Percentiles rank a stretch among this genome's conserved stretches.
phyloP scores from a whole-genome alignment of 2,329 filamentous ascomycete genomes.

The Cladosporium sphaerospermum region DNA sequence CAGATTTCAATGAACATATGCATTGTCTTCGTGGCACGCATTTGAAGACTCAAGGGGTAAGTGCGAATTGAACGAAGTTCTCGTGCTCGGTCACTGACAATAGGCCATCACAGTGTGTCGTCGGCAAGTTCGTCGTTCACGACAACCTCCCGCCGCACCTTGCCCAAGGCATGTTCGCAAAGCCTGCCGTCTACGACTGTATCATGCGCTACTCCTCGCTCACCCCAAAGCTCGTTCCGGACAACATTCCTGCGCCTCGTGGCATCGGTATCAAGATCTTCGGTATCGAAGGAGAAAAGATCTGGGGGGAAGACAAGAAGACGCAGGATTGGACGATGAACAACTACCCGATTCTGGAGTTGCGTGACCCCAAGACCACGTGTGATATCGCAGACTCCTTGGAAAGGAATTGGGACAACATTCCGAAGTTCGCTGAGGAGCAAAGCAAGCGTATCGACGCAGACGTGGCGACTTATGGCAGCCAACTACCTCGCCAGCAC shows the following conservation, averaged over 20 bases:
- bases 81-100: not conserved
- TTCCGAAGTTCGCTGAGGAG: slow-evolving; percentile 28
- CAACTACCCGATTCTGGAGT: slow-evolving; percentile 29
- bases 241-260: slow-evolving; percentile 32
- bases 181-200: slow-evolving; percentile 29
- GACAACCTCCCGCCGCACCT: slow-evolving; percentile 31
- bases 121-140: slow-evolving; percentile 29
- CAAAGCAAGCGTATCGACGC: slow-evolving; percentile 24
- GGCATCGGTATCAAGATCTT: slow-evolving; percentile 34
- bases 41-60: slow-evolving; percentile 31
- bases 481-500: slow-evolving; percentile 26
- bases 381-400: slow-evolving; percentile 30
- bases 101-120: slow-evolving; percentile 19
- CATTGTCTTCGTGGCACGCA: slow-evolving; percentile 34
- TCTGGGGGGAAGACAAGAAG: slow-evolving; percentile 31
- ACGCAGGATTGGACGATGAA: slow-evolving; percentile 32
- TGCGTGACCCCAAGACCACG: slow-evolving; percentile 27
- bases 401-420: slow-evolving; percentile 30
- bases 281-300: slow-evolving; percentile 31
- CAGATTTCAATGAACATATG: slow-evolving; percentile 33
- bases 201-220: slow-evolving; percentile 34
- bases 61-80: not conserved
- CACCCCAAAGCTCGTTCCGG: slow-evolving; percentile 32
- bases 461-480: slow-evolving; percentile 26
- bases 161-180: slow-evolving; percentile 33